Evolutionary conservation across 2,329 filamentous ascomycete species (phyloP), one percentile per base, ranked within the genome.

Genomic region (Harringtonia aguacate): DNA sequence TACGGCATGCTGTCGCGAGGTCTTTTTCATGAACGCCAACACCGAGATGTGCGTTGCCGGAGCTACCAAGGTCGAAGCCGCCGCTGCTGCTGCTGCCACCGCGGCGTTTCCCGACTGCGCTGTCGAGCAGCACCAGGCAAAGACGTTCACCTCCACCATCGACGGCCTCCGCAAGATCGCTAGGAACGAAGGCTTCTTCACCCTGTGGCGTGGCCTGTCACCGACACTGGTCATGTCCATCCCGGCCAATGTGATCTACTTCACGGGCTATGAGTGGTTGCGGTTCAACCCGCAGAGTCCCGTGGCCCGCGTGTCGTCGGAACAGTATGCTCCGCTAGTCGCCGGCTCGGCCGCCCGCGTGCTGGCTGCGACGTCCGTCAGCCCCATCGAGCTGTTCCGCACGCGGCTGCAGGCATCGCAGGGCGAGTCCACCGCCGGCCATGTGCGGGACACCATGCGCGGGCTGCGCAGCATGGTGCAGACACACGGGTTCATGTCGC

Each of bases 241-340:
- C 7, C 92, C 92, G 0, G 87, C 81, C 22, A 98, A 98, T 60
- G 92, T 98, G 53, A 97, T 98, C 52, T 98, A 98, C 65, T 95
- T 97, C 57, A 94, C 92, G 13, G 92, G 92, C 33, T 98, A 98
- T 63, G 92, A 98, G 58, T 95, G 88, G 84, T 62, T 98, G 46
- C 81, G 92, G 30, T 84, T 75, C 51, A 84, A 86, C 55, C 67
- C 70, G 1, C 67, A 66, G 35, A 94, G 86, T 53, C 89, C 88
- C 0, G 75, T 97, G 49, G 73, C 72, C 30, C 70, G 68, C 35
- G 53, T 72, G 18, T 59, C 81, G 10, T 73, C 75, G 14, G 85
- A 90, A 52, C 73, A 77, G 9, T 87, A 86, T 53, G 79, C 85
- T 7, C 88, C 92, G 0, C 71, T 98, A 2, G 70, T 85, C 1